Evolutionary conservation across 1,139 yeast species (phyloP), one percentile per base, ranked within the genome.

Genomic region (Taiozyma sp.): DNA sequence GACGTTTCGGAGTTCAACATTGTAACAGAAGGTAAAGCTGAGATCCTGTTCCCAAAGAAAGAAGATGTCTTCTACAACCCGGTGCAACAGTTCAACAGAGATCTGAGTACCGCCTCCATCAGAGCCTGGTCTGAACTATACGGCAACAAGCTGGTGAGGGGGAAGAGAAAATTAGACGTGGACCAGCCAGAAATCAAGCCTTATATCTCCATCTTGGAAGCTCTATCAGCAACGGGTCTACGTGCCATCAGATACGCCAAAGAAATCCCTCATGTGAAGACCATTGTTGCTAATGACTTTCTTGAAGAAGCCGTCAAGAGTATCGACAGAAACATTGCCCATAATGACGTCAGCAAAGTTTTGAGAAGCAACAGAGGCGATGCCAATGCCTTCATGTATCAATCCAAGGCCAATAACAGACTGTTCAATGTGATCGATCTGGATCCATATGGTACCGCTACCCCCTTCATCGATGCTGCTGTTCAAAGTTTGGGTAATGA

Each of bases 381-480:
- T 70, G 99, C 99, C 28, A 89, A 87, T 57, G 81, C 81, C 47
- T 81, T 78, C 65, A 90, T 93, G 97, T 78, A 84, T 50, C 67
- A 71, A 27, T 71, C 74, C 48, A 73, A 76, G 50, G 65, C 77
- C 1, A 66, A 70, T 32, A 71, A 70, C 24, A 69, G 64, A 46
- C 75, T 76, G 50, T 87, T 86, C 69, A 96, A 93, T 64, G 88
- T 89, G 12, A 82, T 95, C 52, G 99, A 93, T 69, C 76, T 93
- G 51, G 99, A 93, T 65, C 99, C 99, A 0, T 93, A 93, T 65
- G 99, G 99, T 23, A 87, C 97, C 0, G 99, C 97, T 0, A 81
- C 97, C 1, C 98, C 98, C 7, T 93, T 93, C 65, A 76, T 93
- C 42, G 99, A 93, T 65, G 80, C 93, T 30, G 97, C 98, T 0